phyloP scores from a whole-genome alignment of 1,284 basidiomycete species.

The Melanopsichium pennsylvanicum region DNA sequence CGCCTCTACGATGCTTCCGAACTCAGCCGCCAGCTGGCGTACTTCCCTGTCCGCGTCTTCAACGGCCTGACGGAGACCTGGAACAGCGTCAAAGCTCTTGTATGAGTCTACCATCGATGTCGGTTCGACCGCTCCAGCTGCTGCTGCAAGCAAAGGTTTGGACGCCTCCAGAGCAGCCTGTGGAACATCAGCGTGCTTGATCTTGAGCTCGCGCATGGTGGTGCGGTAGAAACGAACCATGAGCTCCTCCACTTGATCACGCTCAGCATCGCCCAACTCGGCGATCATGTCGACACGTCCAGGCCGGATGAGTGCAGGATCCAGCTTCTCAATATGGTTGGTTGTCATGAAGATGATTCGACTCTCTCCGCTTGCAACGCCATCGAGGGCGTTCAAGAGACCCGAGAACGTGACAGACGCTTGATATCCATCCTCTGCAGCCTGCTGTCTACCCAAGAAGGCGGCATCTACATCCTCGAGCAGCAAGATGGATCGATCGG shows the following conservation, averaged over 20 bases:
- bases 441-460: slow-evolving; percentile 70
- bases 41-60: slow-evolving; percentile 31
- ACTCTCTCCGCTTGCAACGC: slow-evolving; percentile 89
- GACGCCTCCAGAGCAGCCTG: slow-evolving; percentile 13
- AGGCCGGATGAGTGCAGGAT: slow-evolving; percentile 91
- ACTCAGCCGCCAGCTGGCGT: slow-evolving; percentile 20
- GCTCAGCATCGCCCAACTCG: slow-evolving; percentile 85
- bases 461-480: slow-evolving; percentile 99
- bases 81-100: slow-evolving; percentile 21
- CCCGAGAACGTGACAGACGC: slow-evolving; percentile 93
- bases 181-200: slow-evolving; percentile 13
- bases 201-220: slow-evolving; percentile 33
- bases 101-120: slow-evolving; percentile 2
- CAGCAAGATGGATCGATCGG: slow-evolving; percentile 88
- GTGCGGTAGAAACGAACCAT: slow-evolving; percentile 83
- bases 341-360: slow-evolving; percentile 99
- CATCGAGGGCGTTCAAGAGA: slow-evolving; percentile 94
- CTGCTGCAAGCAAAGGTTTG: slow-evolving; percentile 19
- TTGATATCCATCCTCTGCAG: slow-evolving; percentile 59
- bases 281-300: slow-evolving; percentile 89
- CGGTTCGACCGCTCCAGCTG: slow-evolving; percentile 2
- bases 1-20: slow-evolving; percentile 32
- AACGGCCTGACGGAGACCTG: slow-evolving; percentile 20
- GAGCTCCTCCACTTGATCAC: slow-evolving; percentile 79
- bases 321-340: slow-evolving; percentile 78